Evolutionary conservation across 2,329 filamentous ascomycete species (phyloP).

Genomic region (Trematosphaeria pertusa): DNA sequence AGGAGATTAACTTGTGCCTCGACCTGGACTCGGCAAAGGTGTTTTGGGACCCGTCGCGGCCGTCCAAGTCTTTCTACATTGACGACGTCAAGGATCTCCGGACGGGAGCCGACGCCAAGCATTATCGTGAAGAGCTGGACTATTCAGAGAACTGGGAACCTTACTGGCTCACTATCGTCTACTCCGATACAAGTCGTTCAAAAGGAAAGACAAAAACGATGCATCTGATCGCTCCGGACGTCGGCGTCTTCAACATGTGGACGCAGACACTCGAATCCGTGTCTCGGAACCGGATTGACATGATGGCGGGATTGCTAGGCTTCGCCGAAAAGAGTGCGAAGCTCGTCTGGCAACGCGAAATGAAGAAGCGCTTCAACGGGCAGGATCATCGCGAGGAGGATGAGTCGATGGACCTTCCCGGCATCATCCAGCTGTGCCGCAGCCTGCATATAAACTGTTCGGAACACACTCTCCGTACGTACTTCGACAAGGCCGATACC

Average conservation of each 20-base stretch:
- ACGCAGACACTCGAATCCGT: constrained; percentile 83
- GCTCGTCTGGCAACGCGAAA: constrained; percentile 85
- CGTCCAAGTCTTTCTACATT: constrained; percentile 86
- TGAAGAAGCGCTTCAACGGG: constrained; percentile 70
- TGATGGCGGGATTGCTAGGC: constrained; percentile 88
- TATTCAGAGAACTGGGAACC: constrained; percentile 71
- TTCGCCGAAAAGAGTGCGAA: constrained; percentile 77
- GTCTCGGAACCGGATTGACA: constrained; percentile 82
- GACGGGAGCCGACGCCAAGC: constrained; percentile 80
- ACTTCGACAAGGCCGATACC: constrained; percentile 77
- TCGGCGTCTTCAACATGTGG: constrained; percentile 78
- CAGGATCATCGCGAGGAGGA: constrained; percentile 61
- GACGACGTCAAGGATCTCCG: constrained; percentile 95
- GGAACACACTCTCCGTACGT: constrained; percentile 72
- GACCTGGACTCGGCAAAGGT: constrained; percentile 87
- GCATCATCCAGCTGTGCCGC: constrained; percentile 83
- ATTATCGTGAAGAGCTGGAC: constrained; percentile 85
- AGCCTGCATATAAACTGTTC: constrained; percentile 92
- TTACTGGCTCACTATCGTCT: constrained; percentile 90
- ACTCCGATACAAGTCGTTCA: constrained; percentile 77
- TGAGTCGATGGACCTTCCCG: constrained; percentile 77
- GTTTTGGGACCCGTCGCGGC: constrained; percentile 80
- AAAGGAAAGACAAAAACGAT: constrained; percentile 80
- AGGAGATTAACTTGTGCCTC: constrained; percentile 76
- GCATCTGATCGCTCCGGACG: constrained; percentile 82